Conservation (phyloP, 345 rosid genomes). For the Aquilaria sinensis region DNA sequence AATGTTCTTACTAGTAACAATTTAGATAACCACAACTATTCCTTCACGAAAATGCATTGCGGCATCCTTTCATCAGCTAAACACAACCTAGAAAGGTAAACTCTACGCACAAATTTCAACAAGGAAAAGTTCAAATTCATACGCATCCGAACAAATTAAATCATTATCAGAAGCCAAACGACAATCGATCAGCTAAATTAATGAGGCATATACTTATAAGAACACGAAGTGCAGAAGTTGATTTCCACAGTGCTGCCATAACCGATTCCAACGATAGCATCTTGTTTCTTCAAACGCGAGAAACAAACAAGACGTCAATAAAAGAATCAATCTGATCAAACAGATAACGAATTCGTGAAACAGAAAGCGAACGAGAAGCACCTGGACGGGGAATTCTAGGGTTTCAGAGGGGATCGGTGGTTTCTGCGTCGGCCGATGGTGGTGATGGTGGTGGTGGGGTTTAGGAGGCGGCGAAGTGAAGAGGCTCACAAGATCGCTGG, state of each 20-base stretch:
- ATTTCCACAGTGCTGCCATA: slow-evolving; percentile 61
- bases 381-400: slow-evolving; percentile 45
- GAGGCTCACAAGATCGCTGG: slow-evolving; percentile 54
- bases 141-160: neutral
- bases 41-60: too few relatives aligned
- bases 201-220: slow-evolving; percentile 40
- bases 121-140: neutral
- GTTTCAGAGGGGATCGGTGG: slow-evolving; percentile 23
- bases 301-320: neutral
- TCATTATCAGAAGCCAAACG: neutral
- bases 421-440: slow-evolving; percentile 25
- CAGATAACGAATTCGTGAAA: neutral
- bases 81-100: neutral
- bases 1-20: neutral
- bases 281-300: slow-evolving; percentile 32
- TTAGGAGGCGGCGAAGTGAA: slow-evolving; percentile 69
- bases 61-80: neutral
- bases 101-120: neutral
- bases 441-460: slow-evolving; percentile 35
- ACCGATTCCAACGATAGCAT: slow-evolving; percentile 42
- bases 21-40: neutral
- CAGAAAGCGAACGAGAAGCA: slow-evolving; percentile 7
- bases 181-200: neutral
- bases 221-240: slow-evolving; percentile 82
- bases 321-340: neutral